Evolutionary conservation across 768 basidiomycete genomes (phyloP).

Genomic region (Termitomyces sp.): DNA sequence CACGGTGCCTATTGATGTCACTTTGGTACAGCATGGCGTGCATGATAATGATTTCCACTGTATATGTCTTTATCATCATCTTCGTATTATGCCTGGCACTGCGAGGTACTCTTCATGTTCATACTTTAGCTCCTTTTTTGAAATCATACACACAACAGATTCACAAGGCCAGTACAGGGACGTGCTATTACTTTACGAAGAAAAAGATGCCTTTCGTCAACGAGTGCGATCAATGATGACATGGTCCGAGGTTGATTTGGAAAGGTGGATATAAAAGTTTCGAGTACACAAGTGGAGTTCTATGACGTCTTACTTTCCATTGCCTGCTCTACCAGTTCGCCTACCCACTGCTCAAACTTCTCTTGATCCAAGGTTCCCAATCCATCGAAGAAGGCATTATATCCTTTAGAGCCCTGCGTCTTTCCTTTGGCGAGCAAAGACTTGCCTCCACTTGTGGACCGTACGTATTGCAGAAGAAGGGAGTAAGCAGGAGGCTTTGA

Average conservation of each 20-base stretch:
- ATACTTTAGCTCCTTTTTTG: neutral
- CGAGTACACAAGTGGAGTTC: neutral
- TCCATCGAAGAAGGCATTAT: conserved; percentile 78
- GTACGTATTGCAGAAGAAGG: conserved; percentile 64
- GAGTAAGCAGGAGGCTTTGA: conserved; percentile 60
- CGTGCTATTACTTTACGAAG: neutral
- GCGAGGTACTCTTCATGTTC: neutral
- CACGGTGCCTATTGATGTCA: too few relatives aligned
- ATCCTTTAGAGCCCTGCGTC: conserved; percentile 48
- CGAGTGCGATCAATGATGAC: neutral
- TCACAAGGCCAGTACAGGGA: neutral
- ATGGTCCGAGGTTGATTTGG: neutral
- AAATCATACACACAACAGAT: neutral
- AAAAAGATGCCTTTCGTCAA: neutral
- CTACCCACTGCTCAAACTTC: conserved; percentile 75
- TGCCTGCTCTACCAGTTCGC: conserved; percentile 60
- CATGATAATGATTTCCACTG: too few relatives aligned
- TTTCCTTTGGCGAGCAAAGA: conserved; percentile 71
- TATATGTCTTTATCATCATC: neutral
- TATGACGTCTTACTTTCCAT: conserved; percentile 62
- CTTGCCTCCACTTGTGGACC: conserved; percentile 83
- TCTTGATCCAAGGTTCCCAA: conserved; percentile 75
- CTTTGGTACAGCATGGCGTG: too few relatives aligned
- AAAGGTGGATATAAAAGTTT: neutral
- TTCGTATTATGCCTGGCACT: too few relatives aligned